Percentiles rank a stretch among this genome's conserved stretches.
These are phyloP conservation scores for Macrophomina tecta DNA, from an alignment of 2,329 filamentous ascomycete genomes.

Conservation along the genomic window DNA sequence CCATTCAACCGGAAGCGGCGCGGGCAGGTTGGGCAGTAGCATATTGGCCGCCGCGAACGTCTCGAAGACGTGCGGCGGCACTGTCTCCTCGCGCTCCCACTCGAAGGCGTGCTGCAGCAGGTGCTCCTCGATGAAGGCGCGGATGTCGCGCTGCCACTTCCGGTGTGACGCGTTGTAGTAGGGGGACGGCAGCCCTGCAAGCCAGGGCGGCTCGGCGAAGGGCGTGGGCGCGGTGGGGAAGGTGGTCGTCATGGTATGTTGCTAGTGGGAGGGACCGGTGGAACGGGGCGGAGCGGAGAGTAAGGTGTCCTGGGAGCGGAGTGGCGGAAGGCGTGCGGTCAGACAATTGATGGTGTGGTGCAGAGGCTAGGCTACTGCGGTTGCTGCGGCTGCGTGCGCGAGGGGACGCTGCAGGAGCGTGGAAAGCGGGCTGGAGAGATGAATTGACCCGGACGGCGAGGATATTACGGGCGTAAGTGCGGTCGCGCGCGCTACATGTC, in stretches of 20 bases:
- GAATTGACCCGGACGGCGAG: not conserved
- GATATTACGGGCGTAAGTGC: not conserved
- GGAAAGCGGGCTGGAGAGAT: not conserved
- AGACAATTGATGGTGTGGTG: too few relatives aligned
- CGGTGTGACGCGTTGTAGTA: constrained; percentile 72
- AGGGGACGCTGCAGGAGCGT: not conserved
- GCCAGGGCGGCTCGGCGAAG: constrained; percentile 76
- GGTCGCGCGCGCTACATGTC: not conserved
- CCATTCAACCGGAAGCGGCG: constrained; percentile 72
- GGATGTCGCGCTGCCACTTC: constrained; percentile 71
- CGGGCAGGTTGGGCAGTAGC: constrained; percentile 72
- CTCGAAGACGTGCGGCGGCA: constrained; percentile 68
- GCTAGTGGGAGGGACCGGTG: not conserved
- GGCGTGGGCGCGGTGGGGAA: constrained; percentile 52
- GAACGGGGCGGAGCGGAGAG: constrained; percentile 6
- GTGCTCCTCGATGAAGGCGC: constrained; percentile 69
- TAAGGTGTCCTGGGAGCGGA: not conserved
- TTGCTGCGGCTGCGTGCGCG: not conserved
- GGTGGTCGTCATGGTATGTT: constrained; percentile 14
- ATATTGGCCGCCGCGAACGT: constrained; percentile 71
- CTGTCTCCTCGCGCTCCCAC: constrained; percentile 70
- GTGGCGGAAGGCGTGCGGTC: too few relatives aligned
- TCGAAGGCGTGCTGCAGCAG: constrained; percentile 68
- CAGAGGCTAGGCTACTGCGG: too few relatives aligned
- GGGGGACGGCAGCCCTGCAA: constrained; percentile 71